Percentiles rank a stretch among this genome's conserved stretches.
Evolutionary conservation across 176 grass and related monocot species (phyloP).

Genomic region (Lolium rigidum): DNA sequence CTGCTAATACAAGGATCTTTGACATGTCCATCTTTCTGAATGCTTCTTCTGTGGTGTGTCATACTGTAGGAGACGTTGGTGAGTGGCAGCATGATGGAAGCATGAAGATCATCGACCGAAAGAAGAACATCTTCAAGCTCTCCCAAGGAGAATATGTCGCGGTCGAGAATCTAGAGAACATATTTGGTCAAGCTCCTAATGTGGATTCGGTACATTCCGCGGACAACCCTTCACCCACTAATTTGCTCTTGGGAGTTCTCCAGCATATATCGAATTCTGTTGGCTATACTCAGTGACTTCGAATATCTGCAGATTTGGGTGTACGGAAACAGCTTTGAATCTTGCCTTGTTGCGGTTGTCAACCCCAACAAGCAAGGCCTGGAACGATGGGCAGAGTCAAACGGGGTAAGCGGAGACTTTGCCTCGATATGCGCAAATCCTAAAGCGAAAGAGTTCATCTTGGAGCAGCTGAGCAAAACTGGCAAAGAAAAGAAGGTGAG

Average conservation of each 20-base stretch:
- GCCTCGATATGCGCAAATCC: conserved; percentile 58
- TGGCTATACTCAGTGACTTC: neutral
- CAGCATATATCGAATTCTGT: neutral
- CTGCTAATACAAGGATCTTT: conserved; percentile 11
- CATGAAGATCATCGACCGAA: conserved; percentile 97
- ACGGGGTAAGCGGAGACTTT: conserved; percentile 65
- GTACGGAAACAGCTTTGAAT: conserved; percentile 97
- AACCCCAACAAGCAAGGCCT: conserved; percentile 83
- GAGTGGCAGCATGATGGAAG: conserved; percentile 94
- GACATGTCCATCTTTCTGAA: conserved; percentile 14
- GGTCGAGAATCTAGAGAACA: conserved; percentile 96
- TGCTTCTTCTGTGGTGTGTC: neutral
- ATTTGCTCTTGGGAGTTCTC: neutral
- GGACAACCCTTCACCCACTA: conserved; percentile 21
- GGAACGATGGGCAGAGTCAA: conserved; percentile 77
- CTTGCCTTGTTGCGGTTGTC: conserved; percentile 73
- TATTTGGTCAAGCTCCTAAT: conserved; percentile 76
- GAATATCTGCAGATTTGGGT: conserved; percentile 74
- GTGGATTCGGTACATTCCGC: conserved; percentile 71
- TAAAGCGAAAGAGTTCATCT: conserved; percentile 72
- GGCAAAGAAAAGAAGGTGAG: conserved; percentile 84
- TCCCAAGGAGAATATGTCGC: conserved; percentile 98
- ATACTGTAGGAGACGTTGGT: conserved; percentile 81
- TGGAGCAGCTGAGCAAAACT: conserved; percentile 69
- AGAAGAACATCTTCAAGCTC: conserved; percentile 99